phyloP scores from a whole-genome alignment of 176 grass and related monocot genomes.

The Eragrostis curvula region DNA sequence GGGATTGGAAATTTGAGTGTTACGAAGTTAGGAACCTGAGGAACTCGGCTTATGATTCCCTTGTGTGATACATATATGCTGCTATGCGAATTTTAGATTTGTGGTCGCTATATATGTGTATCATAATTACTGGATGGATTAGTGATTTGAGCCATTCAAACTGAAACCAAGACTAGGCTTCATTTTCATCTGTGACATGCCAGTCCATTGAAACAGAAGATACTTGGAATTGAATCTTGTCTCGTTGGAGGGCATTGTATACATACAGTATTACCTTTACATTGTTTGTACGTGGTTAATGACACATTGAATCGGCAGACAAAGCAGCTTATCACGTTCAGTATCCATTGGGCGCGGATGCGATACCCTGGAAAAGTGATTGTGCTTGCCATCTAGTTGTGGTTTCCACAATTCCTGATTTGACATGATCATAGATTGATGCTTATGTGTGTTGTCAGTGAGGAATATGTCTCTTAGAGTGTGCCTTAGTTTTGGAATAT shows the following conservation, averaged over 20 bases:
- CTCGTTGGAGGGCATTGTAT: background rate
- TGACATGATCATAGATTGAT: background rate
- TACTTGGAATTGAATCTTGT: background rate
- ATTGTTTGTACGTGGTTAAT: background rate
- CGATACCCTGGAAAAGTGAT: background rate
- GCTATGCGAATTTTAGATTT: background rate
- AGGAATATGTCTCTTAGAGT: conserved; percentile 22
- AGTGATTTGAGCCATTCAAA: background rate
- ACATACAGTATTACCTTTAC: background rate
- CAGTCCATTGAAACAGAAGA: background rate
- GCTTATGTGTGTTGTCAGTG: background rate
- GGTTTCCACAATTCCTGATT: conserved; percentile 23
- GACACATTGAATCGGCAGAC: background rate
- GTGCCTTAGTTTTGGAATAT: conserved; percentile 34
- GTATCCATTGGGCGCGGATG: background rate
- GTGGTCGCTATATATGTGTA: background rate
- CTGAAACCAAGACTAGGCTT: background rate
- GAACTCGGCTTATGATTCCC: background rate
- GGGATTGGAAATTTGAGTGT: background rate
- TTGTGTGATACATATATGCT: background rate
- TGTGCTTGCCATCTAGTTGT: background rate
- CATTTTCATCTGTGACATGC: background rate
- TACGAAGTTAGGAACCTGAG: background rate
- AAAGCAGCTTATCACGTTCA: background rate
- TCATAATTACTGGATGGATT: background rate